A percentile compares a stretch with the other conserved stretches of the same genome.
phyloP scores from a whole-genome alignment of 2,329 filamentous ascomycete species.

The Xylaria hypoxylon region DNA sequence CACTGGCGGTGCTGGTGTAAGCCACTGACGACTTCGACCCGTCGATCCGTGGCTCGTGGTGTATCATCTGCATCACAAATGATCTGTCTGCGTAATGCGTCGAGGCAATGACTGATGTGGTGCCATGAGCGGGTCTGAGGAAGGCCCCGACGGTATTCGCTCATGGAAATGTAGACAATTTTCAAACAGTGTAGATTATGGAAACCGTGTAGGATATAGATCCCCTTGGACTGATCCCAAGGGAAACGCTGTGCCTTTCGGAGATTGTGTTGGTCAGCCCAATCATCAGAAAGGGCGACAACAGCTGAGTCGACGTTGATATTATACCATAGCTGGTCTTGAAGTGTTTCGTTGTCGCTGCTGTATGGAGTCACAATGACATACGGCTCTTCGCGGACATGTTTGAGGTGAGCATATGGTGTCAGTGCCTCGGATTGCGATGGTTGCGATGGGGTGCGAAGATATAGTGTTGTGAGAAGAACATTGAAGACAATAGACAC shows the following conservation, averaged over 20 bases:
- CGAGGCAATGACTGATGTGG: constrained; percentile 46
- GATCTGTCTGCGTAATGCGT: constrained; percentile 47
- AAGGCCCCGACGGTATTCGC: constrained; percentile 34
- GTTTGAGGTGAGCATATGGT: constrained; percentile 24
- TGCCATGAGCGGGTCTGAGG: constrained; percentile 33
- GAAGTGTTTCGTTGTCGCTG: constrained; percentile 32
- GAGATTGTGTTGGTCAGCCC: constrained; percentile 38
- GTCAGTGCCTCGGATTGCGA: constrained; percentile 11
- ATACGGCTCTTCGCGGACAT: constrained; percentile 33
- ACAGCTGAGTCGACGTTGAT: constrained; percentile 41
- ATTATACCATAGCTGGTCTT: constrained; percentile 35
- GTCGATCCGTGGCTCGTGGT: constrained; percentile 43
- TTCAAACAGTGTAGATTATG: constrained; percentile 51
- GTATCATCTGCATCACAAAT: constrained; percentile 51
- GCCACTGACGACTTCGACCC: constrained; percentile 38
- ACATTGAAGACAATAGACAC: background rate
- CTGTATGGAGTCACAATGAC: constrained; percentile 32
- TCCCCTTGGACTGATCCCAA: constrained; percentile 48
- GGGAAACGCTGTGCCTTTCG: constrained; percentile 47
- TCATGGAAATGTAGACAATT: constrained; percentile 37
- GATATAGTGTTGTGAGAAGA: background rate
- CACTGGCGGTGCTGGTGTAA: constrained; percentile 46
- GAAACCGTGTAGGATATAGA: constrained; percentile 49
- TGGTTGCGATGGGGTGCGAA: background rate
- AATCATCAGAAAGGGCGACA: constrained; percentile 44